Evolutionary conservation across 2,329 filamentous ascomycete genomes (phyloP).

Genomic region (Tolypocladium endophyticum): DNA sequence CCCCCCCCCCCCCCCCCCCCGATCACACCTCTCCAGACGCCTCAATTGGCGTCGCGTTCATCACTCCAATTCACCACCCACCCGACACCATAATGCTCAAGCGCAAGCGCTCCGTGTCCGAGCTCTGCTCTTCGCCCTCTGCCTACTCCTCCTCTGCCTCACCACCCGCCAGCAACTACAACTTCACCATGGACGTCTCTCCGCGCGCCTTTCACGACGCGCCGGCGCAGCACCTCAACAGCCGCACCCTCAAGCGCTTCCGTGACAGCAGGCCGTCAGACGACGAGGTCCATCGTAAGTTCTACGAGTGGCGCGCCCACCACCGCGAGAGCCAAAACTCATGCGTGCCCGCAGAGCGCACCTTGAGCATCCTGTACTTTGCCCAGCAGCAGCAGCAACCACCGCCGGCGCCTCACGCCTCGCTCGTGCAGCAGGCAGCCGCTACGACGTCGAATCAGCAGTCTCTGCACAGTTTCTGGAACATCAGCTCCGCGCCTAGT

Average conservation of each 20-base stretch:
- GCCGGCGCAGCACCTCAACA: slow-evolving; percentile 32
- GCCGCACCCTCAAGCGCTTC: slow-evolving; percentile 51
- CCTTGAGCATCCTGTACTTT: slow-evolving; percentile 46
- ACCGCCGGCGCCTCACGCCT: too few relatives aligned
- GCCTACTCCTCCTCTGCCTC: slow-evolving; percentile 28
- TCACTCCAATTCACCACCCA: background rate
- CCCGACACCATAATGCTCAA: slow-evolving; percentile 40
- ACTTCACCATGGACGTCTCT: slow-evolving; percentile 21
- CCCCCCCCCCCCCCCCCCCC: too few relatives aligned
- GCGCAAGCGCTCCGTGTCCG: slow-evolving; percentile 52
- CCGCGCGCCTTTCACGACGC: slow-evolving; percentile 16
- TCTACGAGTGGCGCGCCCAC: slow-evolving; percentile 7
- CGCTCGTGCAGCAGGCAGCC: background rate
- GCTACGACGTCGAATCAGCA: slow-evolving; percentile 7
- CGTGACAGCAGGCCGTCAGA: slow-evolving; percentile 49
- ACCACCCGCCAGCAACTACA: slow-evolving; percentile 16
- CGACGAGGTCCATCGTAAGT: slow-evolving; percentile 42
- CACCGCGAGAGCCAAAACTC: slow-evolving; percentile 8
- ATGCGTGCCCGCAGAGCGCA: slow-evolving; percentile 33
- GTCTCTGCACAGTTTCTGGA: slow-evolving; percentile 52
- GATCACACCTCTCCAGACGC: background rate
- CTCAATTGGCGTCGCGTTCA: background rate
- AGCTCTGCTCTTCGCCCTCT: slow-evolving; percentile 37
- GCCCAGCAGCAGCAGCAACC: slow-evolving; percentile 31
- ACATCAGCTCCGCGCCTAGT: slow-evolving; percentile 30